Base-by-base conservation (phyloP, 495 filamentous ascomycete species). In the Penicillium lividum region DNA sequence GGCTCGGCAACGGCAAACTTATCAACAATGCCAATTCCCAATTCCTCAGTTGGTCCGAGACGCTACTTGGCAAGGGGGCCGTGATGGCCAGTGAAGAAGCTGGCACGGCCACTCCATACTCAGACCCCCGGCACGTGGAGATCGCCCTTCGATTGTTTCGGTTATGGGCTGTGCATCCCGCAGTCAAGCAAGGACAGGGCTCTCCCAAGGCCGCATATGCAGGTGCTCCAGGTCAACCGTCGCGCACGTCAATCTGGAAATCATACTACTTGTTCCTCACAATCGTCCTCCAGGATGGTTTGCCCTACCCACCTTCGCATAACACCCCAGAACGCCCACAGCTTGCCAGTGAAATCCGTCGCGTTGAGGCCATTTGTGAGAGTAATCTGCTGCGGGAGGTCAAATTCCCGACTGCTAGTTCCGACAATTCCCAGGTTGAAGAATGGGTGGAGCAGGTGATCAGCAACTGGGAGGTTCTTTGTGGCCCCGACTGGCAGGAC, bases 391-490 rank as follows among this genome's bases (percentile, higher is more conserved):
- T 92, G 13, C 80, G 81, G 56, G 89, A 93, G 67, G 86, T 87
- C 2, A 77, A 80, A 44, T 98, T 98, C 65, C 94, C 94, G 5
- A 87, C 83, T 63, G 95, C 94, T 1, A 86, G 87, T 46, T 82
- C 92, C 59, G 69, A 77, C 51, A 91, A 90, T 64, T 73, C 81
- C 27, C 87, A 88, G 62, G 81, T 98, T 33, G 92, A 97, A 64
- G 77, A 78, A 48, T 98, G 93, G 84, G 84, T 90, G 6, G 84
- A 90, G 57, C 78, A 85, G 50, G 89, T 91, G 15, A 88, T 94
- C 63, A 75, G 72, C 42, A 98, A 98, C 69, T 98, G 95, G 95
- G 72, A 82, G 34, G 77, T 91, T 38, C 68, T 96, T 7, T 89
- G 87, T 60, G 89, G 91, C 4, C 80, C 84, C 15, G 79, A 79